phyloP scores from a whole-genome alignment of 192 early-diverging fungal genomes.

The Piromyces finnis region DNA sequence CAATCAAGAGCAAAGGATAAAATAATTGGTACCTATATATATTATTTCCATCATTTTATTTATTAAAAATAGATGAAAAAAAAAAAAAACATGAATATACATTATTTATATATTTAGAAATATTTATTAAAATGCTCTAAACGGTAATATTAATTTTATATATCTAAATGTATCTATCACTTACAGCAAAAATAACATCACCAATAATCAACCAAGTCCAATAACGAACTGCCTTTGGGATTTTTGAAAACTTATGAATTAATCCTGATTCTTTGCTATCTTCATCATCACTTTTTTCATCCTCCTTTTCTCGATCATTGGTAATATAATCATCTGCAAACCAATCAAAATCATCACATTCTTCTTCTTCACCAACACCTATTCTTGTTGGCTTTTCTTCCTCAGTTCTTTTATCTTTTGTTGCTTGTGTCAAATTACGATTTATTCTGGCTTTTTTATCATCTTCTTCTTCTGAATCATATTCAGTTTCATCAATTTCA shows the following conservation, averaged over 20 bases:
- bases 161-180: too few species aligned
- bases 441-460: background rate
- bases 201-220: background rate
- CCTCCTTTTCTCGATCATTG: background rate
- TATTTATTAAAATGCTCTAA: too few species aligned
- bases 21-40: too few species aligned
- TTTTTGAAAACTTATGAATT: background rate
- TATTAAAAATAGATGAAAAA: too few species aligned
- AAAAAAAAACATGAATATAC: too few species aligned
- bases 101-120: too few species aligned
- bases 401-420: background rate
- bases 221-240: background rate
- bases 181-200: background rate
- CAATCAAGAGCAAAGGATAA: too few species aligned
- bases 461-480: background rate
- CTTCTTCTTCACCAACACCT: background rate
- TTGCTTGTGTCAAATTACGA: background rate
- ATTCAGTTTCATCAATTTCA: background rate
- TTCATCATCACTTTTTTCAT: background rate
- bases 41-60: too few species aligned
- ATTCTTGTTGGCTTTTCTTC: background rate
- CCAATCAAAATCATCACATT: background rate
- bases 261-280: background rate
- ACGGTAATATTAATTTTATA: too few species aligned
- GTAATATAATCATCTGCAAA: background rate